Base-by-base conservation (phyloP, 345 rosid species). In the Citrus trifoliata region DNA sequence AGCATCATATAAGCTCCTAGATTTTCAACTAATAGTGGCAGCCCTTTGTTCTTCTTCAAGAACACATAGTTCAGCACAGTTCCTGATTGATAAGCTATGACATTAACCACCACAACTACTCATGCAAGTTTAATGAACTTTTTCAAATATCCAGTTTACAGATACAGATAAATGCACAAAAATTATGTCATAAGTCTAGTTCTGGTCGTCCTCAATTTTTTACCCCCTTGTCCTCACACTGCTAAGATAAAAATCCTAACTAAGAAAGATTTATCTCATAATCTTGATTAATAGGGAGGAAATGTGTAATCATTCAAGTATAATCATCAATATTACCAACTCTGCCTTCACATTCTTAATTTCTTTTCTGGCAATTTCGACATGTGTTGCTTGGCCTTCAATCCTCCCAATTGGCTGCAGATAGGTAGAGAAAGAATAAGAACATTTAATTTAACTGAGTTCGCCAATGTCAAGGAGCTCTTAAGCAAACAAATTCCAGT, bases 311-410 rank as follows among this genome's bases (percentile, higher is more conserved):
- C 51, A 10, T 42, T 59, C 76, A 71, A 42, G 51, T 46, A 77
- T 35, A 22, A 77, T 12, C 42, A 55, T 68, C 64, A 59, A 79
- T 82, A 91, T 89, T 88, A 93, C 99, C 95, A 92, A 78, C 76
- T 88, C 90, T 79, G 82, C 78, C 85, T 91, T 93, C 81, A 96
- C 89, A 80, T 84, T 88, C 66, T 73, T 92, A 75, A 90, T 82
- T 93, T 91, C 97, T 84, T 85, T 87, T 81, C 97, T 89, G 30
- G 96, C 96, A 63, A 89, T 78, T 16, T 92, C 91, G 32, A 93
- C 83, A 89, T 89, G 95, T 53, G 97, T 85, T 83, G 98, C 97
- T 84, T 94, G 97, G 82, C 99, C 98, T 89, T 90, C 97, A 89
- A 92, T 91, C 84, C 97, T 90, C 62, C 90, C 94, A 74, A 94